A percentile compares a stretch with the other conserved stretches of the same genome.
Conservation (phyloP, 2,329 filamentous ascomycete genomes). For the Graphium sp. region DNA sequence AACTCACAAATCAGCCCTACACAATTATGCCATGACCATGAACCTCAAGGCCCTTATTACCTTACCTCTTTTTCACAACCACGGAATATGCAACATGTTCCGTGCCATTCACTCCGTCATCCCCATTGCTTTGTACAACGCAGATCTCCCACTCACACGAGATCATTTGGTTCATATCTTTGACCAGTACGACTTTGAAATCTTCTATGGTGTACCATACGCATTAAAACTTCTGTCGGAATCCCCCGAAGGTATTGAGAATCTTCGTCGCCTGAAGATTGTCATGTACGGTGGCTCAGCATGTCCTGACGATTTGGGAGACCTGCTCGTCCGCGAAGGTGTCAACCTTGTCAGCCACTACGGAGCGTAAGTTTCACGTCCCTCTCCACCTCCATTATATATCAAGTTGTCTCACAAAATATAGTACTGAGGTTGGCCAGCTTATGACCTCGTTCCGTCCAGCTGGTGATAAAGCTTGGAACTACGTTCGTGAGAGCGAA, state of each 20-base stretch:
- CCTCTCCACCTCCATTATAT: constrained; percentile 13
- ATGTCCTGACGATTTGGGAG: constrained; percentile 41
- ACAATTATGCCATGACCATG: constrained; percentile 22
- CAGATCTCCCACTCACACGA: constrained; percentile 33
- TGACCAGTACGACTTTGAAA: constrained; percentile 24
- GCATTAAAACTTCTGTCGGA: constrained; percentile 46
- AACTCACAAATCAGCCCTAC: constrained; percentile 30
- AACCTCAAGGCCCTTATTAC: constrained; percentile 32
- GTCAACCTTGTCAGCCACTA: constrained; percentile 40
- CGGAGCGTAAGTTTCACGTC: constrained; percentile 25
- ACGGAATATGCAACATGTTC: constrained; percentile 37
- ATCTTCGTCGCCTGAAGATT: constrained; percentile 26
- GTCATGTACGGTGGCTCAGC: constrained; percentile 40
- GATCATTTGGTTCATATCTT: constrained; percentile 27
- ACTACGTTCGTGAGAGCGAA: constrained; percentile 31
- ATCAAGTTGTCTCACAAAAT: neutral
- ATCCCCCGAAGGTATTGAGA: constrained; percentile 30
- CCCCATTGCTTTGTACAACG: constrained; percentile 34
- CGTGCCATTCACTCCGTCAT: constrained; percentile 32
- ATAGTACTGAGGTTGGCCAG: constrained; percentile 39
- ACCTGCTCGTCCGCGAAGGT: constrained; percentile 30
- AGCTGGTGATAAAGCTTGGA: constrained; percentile 37
- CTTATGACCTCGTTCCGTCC: constrained; percentile 42
- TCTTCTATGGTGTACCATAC: constrained; percentile 46
- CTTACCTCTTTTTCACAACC: constrained; percentile 41